Evolutionary conservation across 2,329 filamentous ascomycete species (phyloP).

Genomic region (Corniculantispora saksenae): DNA sequence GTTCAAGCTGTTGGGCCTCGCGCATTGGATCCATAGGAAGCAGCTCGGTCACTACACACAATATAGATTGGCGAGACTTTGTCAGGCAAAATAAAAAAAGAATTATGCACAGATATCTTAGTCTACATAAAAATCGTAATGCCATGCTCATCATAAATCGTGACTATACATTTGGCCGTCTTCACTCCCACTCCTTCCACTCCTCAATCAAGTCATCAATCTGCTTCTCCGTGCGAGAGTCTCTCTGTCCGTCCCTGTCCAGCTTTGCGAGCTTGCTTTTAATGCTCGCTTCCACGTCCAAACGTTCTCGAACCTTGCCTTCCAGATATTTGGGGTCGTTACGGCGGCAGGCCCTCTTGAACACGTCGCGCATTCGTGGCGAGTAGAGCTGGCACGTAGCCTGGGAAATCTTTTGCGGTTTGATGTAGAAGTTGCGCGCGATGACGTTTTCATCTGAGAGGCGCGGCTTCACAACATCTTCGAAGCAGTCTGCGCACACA

Average conservation of each 20-base stretch:
- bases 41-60: no score
- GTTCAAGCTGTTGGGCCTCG: no score
- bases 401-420: constrained; percentile 55
- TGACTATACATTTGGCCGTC: background rate
- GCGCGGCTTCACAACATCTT: constrained; percentile 73
- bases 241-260: constrained; percentile 36
- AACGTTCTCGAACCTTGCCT: constrained; percentile 57
- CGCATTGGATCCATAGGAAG: no score
- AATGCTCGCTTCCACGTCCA: constrained; percentile 60
- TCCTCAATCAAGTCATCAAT: constrained; percentile 54
- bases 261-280: constrained; percentile 53
- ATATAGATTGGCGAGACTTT: no score
- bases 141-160: background rate
- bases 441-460: constrained; percentile 55
- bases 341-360: constrained; percentile 64
- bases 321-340: constrained; percentile 68
- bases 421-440: constrained; percentile 65
- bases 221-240: constrained; percentile 44
- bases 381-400: constrained; percentile 80
- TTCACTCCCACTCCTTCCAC: constrained; percentile 60
- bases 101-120: background rate
- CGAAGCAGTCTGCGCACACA: constrained; percentile 85
- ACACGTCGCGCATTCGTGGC: constrained; percentile 73
- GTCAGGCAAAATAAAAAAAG: no score
- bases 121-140: background rate